Percentiles rank a stretch among this genome's conserved stretches.
These are phyloP conservation scores for Lyophyllum atratum DNA, from an alignment of 768 basidiomycete species.

Conservation along the genomic window DNA sequence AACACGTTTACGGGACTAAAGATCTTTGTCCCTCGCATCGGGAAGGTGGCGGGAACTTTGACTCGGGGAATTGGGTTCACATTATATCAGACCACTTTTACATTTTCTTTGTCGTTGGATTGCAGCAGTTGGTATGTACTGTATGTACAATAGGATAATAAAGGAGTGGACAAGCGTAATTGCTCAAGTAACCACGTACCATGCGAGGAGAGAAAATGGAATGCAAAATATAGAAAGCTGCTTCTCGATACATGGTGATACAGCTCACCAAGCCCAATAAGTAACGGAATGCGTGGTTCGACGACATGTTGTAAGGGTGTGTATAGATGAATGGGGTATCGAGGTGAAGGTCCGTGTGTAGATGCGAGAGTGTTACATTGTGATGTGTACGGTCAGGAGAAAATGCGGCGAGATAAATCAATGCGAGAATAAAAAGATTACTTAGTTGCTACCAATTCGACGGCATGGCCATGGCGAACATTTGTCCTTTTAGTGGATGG, in stretches of 20 bases:
- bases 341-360: constrained; percentile 12
- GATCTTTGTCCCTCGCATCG: constrained; percentile 4
- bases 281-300: constrained; percentile 8
- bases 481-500: constrained; percentile 57
- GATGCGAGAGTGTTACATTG: constrained; percentile 13
- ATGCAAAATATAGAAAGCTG: background rate
- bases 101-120: background rate
- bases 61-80: constrained; percentile 11
- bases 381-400: constrained; percentile 10
- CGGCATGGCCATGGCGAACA: constrained; percentile 66
- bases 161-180: background rate
- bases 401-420: constrained; percentile 17
- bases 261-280: constrained; percentile 14
- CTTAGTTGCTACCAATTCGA: constrained; percentile 55
- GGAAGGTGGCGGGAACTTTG: background rate
- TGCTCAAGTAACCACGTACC: background rate
- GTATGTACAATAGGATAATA: background rate
- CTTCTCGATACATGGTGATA: constrained; percentile 8
- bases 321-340: constrained; percentile 5
- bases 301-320: background rate
- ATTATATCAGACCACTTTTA: constrained; percentile 1
- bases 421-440: constrained; percentile 20
- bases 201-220: background rate
- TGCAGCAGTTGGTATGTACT: background rate
- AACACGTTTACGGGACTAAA: constrained; percentile 3